Evolutionary conservation across 2,329 filamentous ascomycete genomes (phyloP).

Genomic region (Fusarium graminum): DNA sequence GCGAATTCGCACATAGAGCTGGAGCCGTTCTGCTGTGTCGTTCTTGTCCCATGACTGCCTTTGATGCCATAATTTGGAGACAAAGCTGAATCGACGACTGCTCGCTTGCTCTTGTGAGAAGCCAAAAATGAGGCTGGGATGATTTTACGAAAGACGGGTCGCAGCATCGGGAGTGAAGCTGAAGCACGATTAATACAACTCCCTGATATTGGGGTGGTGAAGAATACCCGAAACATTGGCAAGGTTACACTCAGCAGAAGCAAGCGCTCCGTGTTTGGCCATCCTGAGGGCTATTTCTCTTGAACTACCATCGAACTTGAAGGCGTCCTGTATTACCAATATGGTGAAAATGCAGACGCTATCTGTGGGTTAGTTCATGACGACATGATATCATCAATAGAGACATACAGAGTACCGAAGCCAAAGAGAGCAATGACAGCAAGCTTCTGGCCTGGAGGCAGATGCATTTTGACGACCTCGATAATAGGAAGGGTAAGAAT

Average conservation of each 20-base stretch:
- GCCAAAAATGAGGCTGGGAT: conserved; percentile 27
- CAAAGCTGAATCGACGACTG: conserved; percentile 4
- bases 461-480: conserved; percentile 49
- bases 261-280: conserved; percentile 44
- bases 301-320: conserved; percentile 30
- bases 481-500: conserved; percentile 51
- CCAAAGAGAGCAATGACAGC: conserved; percentile 49
- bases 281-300: conserved; percentile 47
- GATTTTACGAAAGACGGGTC: conserved; percentile 28
- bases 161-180: conserved; percentile 42
- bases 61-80: conserved; percentile 12
- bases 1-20: conserved; percentile 27
- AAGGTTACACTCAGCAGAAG: conserved; percentile 48
- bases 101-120: conserved; percentile 11
- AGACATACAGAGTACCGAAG: conserved; percentile 48
- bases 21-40: conserved; percentile 13
- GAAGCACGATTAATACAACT: accelerated
- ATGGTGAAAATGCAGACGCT: conserved; percentile 45
- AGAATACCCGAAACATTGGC: conserved; percentile 46
- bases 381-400: accelerated
- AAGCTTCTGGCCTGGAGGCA: conserved; percentile 48
- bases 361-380: not conserved
- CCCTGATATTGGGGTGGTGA: accelerated
- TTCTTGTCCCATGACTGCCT: not conserved
- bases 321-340: conserved; percentile 43